Conservation (phyloP, 805 yeast genomes). For the Lipomyces spencermartinsiae region DNA sequence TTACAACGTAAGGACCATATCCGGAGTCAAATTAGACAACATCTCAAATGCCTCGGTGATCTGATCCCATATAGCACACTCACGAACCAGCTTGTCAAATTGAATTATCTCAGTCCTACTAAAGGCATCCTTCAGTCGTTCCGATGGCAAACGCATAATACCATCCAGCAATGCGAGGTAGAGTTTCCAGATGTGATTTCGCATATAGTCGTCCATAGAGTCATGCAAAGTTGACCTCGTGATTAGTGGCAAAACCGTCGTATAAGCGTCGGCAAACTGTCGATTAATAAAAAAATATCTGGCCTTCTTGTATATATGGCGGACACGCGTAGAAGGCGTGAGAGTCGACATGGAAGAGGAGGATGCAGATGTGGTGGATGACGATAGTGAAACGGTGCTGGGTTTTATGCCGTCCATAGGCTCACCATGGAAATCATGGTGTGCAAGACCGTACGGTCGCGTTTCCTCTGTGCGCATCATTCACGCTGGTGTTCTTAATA, state of each 20-base stretch:
- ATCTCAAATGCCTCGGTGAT: conserved; percentile 4
- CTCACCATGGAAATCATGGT: background rate
- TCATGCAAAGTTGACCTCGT: conserved; percentile 14
- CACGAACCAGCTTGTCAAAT: conserved; percentile 7
- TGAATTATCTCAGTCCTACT: conserved; percentile 14
- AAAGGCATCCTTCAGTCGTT: conserved; percentile 11
- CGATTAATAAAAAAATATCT: conserved; percentile 21
- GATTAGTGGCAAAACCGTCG: conserved; percentile 20
- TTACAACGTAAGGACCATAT: conserved; percentile 14
- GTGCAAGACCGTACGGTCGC: background rate
- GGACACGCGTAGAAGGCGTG: conserved; percentile 14
- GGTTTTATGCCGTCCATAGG: background rate
- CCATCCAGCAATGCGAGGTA: conserved; percentile 31
- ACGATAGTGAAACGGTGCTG: background rate
- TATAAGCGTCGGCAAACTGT: conserved; percentile 30
- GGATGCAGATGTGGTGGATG: conserved; percentile 9
- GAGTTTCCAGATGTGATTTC: conserved; percentile 24
- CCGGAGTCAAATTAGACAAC: background rate
- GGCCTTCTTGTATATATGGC: conserved; percentile 17
- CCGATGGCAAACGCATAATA: conserved; percentile 14
- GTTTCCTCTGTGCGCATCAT: background rate
- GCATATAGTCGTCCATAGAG: background rate
- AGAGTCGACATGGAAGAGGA: conserved; percentile 19
- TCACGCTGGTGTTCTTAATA: background rate
- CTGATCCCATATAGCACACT: conserved; percentile 19